These are phyloP conservation scores for Pachyrhizus erosus DNA, from an alignment of 306 rosid species.

Conservation along the genomic window DNA sequence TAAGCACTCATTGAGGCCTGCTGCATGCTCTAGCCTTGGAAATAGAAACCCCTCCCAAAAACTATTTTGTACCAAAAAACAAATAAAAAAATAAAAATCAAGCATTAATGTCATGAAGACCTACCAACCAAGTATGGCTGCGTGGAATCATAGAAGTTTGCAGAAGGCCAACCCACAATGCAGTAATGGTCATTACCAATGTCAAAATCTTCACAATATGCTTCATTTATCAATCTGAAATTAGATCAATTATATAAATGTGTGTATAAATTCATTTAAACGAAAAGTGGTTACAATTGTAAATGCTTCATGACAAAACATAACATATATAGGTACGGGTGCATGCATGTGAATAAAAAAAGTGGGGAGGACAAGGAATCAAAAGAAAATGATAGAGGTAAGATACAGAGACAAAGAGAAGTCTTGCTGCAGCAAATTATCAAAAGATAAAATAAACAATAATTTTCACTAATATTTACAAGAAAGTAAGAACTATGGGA, in stretches of 20 bases:
- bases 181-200: conserved; percentile 64
- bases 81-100: not conserved
- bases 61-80: not conserved
- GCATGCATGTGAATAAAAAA: not conserved
- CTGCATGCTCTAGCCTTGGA: not conserved
- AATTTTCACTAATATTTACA: too few relatives aligned
- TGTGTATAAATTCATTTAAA: not conserved
- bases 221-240: conserved; percentile 65
- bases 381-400: not conserved
- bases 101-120: conserved; percentile 44
- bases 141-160: conserved; percentile 60
- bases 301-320: conserved; percentile 31
- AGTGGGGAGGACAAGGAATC: not conserved
- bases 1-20: not conserved
- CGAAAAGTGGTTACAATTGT: not conserved
- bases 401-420: not conserved
- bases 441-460: not conserved
- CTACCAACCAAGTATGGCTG: conserved; percentile 82
- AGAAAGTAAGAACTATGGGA: too few relatives aligned
- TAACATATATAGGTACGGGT: not conserved
- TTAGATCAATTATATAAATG: conserved; percentile 1
- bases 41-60: conserved; percentile 29
- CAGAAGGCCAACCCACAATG: conserved; percentile 81
- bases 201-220: conserved; percentile 78
- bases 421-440: not conserved